phyloP scores from a whole-genome alignment of 495 filamentous ascomycete genomes.

The Aspergillus baeticus region DNA sequence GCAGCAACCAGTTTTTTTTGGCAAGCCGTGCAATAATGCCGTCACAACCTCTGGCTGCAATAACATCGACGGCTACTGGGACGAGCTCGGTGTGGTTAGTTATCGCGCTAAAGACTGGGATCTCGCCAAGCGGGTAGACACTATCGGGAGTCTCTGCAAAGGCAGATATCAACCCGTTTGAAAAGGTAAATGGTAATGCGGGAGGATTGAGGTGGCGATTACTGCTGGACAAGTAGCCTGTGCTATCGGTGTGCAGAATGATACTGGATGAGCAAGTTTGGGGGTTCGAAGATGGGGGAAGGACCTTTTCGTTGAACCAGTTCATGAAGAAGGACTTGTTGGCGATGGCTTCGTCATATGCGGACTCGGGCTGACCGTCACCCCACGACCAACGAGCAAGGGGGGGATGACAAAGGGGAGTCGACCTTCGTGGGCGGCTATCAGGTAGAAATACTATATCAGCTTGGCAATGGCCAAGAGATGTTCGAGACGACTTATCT shows the following conservation, averaged over 20 bases:
- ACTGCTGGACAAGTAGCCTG: neutral
- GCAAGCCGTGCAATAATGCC: neutral
- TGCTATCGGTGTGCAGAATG: neutral
- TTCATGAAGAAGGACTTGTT: constrained; percentile 52
- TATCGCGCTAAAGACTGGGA: neutral
- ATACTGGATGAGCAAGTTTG: constrained; percentile 2
- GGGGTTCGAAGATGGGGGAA: neutral
- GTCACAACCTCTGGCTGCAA: constrained; percentile 11
- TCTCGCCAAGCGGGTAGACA: constrained; percentile 6
- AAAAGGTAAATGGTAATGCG: neutral
- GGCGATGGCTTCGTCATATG: constrained; percentile 33
- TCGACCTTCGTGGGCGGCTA: constrained; percentile 38
- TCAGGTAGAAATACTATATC: too few relatives aligned
- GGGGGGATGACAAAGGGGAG: constrained; percentile 55
- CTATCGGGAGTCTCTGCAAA: constrained; percentile 1
- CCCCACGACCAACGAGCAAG: constrained; percentile 58
- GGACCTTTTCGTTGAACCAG: constrained; percentile 38
- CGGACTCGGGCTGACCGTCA: constrained; percentile 29
- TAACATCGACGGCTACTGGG: constrained; percentile 8
- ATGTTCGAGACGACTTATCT: constrained; percentile 10
- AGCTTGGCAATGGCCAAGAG: too few relatives aligned
- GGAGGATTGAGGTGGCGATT: neutral
- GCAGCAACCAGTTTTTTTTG: too few relatives aligned
- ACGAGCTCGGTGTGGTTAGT: neutral
- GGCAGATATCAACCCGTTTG: neutral